Evolutionary conservation across 352 stramenopile species (phyloP).

Genomic region (Pythium dissimile): DNA sequence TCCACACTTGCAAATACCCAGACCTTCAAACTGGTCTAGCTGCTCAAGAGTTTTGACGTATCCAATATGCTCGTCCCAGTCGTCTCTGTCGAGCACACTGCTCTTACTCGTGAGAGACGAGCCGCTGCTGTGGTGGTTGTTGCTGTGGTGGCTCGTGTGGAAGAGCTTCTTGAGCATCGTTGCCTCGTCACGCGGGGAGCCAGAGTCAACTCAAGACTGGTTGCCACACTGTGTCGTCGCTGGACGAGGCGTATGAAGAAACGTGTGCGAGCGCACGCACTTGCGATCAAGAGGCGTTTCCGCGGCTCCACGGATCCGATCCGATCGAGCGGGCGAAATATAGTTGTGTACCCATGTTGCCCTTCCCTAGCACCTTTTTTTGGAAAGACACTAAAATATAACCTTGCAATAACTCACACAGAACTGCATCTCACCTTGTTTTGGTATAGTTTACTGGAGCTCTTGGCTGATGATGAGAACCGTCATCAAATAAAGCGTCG

Average conservation of each 20-base stretch:
- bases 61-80: constrained; percentile 11
- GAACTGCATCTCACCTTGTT: too few relatives aligned
- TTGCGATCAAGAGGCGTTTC: too few relatives aligned
- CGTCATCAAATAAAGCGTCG: neutral
- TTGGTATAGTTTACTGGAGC: constrained; percentile 2
- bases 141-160: constrained; percentile 19
- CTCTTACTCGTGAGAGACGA: neutral
- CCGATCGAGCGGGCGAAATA: too few relatives aligned
- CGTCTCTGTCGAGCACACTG: constrained; percentile 2
- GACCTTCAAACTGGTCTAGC: constrained; percentile 27
- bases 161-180: constrained; percentile 63
- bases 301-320: too few relatives aligned
- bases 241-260: too few relatives aligned
- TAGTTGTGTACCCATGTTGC: too few relatives aligned
- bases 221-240: too few relatives aligned
- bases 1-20: neutral
- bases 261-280: too few relatives aligned
- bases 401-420: too few relatives aligned
- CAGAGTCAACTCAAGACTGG: too few relatives aligned
- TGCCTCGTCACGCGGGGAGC: too few relatives aligned
- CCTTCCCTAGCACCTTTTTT: too few relatives aligned
- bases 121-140: constrained; percentile 12
- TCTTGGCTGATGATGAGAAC: neutral
- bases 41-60: constrained; percentile 8
- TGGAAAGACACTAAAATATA: neutral